Conservation (phyloP, 768 basidiomycete species). For the Auricularia cornea region DNA sequence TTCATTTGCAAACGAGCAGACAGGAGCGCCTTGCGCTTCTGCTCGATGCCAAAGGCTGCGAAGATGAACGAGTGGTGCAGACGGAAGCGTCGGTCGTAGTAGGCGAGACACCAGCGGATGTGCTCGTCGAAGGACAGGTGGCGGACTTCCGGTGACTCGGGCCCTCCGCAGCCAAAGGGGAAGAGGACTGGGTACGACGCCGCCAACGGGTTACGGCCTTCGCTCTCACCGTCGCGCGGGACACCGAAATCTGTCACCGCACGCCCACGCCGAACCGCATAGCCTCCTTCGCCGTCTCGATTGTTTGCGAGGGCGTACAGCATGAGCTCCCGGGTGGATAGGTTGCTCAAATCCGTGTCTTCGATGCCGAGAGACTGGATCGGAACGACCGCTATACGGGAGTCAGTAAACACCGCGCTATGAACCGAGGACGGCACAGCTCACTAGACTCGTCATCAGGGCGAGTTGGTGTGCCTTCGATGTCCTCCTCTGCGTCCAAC, state of each 20-base stretch:
- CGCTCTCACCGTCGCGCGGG: constrained; percentile 15
- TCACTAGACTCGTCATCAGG: too few relatives aligned
- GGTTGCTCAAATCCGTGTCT: constrained; percentile 20
- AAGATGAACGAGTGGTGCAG: constrained; percentile 3
- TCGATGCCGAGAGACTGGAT: constrained; percentile 17
- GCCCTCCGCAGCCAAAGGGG: constrained; percentile 29
- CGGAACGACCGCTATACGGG: constrained; percentile 18
- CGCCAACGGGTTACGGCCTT: constrained; percentile 1
- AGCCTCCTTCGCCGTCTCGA: constrained; percentile 16
- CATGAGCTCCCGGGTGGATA: constrained; percentile 18
- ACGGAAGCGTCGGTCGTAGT: constrained; percentile 5
- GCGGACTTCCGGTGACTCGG: constrained; percentile 15
- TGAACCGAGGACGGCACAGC: too few relatives aligned
- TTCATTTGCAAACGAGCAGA: constrained; percentile 29
- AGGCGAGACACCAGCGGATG: constrained; percentile 4
- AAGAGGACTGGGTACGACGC: constrained; percentile 23
- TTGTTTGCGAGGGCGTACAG: constrained; percentile 22
- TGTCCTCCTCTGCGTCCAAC: not conserved
- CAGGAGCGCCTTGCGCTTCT: constrained; percentile 2
- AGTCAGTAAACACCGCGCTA: not conserved
- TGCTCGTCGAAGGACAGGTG: constrained; percentile 6
- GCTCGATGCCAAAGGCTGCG: constrained; percentile 4
- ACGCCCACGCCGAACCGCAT: constrained; percentile 17
- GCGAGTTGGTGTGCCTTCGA: not conserved
- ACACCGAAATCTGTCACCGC: constrained; percentile 16